Evolutionary conservation across 345 rosid genomes (phyloP), one percentile per base, ranked within the genome.

Genomic region (Lenwebbia sp.): DNA sequence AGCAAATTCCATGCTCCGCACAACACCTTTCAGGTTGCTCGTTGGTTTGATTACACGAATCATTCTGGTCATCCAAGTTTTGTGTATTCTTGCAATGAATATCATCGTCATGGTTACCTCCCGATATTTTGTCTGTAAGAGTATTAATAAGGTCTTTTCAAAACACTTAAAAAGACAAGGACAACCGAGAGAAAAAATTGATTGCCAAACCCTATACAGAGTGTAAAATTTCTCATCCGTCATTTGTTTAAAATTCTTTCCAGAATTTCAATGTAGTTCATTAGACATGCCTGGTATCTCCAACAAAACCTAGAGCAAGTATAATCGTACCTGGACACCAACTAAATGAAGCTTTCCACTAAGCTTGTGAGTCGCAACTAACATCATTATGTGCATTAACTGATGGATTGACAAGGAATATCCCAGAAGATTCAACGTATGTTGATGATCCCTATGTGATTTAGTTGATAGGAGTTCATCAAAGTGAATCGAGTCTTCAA

Each of bases 1-100:
- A 93, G 90, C 97, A 98, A 87, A 98, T 95, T 83, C 94, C 96
- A 89, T 94, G 90, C 87, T 90, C 93, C 82, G 86, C 88, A 87
- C 92, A 90, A 84, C 85, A 86, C 85, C 82, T 85, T 86, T 89
- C 95, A 44, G 88, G 86, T 86, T 84, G 89, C 78, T 88, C 93
- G 22, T 86, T 89, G 82, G 89, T 83, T 87, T 89, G 88, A 83
- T 88, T 89, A 85, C 86, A 84, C 83, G 23, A 88, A 88, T 88
- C 53, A 6, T 87, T 87, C 85, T 89, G 92, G 84, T 86, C 88
- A 78, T 89, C 87, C n/a, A 87, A 82, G 85, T 86, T 90, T 85
- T 88, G 91, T 57, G 86, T 88, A 90, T 82, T 90, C 85, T 62
- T 86, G 85, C 89, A 78, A 44, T 87, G 86, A 82, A 83, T 82